Evolutionary conservation across 2,329 filamentous ascomycete species (phyloP).

Genomic region (Aspergillus sp.): DNA sequence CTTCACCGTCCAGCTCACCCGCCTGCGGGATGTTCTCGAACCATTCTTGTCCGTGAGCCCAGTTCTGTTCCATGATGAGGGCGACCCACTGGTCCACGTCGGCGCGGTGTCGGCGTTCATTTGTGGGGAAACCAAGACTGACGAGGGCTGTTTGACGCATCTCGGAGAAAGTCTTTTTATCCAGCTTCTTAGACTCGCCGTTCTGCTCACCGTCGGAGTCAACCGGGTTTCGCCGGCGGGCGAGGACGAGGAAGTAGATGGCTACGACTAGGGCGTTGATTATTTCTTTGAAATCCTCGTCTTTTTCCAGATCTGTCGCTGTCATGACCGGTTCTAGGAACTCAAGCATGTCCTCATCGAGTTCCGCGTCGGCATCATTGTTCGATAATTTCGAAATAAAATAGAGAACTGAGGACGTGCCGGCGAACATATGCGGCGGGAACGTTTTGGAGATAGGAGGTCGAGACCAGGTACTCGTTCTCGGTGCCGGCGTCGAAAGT

Average conservation of each 20-base stretch:
- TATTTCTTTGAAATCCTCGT: slow-evolving; percentile 38
- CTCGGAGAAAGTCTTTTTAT: slow-evolving; percentile 36
- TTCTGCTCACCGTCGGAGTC: slow-evolving; percentile 6
- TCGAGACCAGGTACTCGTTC: slow-evolving; percentile 30
- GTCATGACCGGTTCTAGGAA: slow-evolving; percentile 33
- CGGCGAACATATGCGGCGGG: slow-evolving; percentile 67
- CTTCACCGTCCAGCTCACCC: slow-evolving; percentile 26
- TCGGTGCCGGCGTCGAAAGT: slow-evolving; percentile 48
- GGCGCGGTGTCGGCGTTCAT: slow-evolving; percentile 33
- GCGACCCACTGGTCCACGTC: slow-evolving; percentile 59
- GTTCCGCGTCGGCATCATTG: slow-evolving; percentile 45
- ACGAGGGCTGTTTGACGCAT: slow-evolving; percentile 34
- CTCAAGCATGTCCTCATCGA: slow-evolving; percentile 32
- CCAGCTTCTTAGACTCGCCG: slow-evolving; percentile 25
- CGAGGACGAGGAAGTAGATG: slow-evolving; percentile 39
- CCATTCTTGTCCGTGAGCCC: slow-evolving; percentile 59
- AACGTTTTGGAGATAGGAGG: slow-evolving; percentile 43
- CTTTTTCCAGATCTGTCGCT: slow-evolving; percentile 41
- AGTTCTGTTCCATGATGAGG: slow-evolving; percentile 45
- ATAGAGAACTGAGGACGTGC: slow-evolving; percentile 56
- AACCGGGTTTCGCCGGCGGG: slow-evolving; percentile 43
- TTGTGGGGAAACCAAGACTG: slow-evolving; percentile 34
- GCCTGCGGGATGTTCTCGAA: slow-evolving; percentile 51
- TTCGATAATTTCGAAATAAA: slow-evolving; percentile 34
- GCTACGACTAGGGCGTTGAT: slow-evolving; percentile 35